A percentile compares a stretch with the other conserved stretches of the same genome.
Evolutionary conservation across 306 rosid species (phyloP).

Genomic region (Prunus mongolica): DNA sequence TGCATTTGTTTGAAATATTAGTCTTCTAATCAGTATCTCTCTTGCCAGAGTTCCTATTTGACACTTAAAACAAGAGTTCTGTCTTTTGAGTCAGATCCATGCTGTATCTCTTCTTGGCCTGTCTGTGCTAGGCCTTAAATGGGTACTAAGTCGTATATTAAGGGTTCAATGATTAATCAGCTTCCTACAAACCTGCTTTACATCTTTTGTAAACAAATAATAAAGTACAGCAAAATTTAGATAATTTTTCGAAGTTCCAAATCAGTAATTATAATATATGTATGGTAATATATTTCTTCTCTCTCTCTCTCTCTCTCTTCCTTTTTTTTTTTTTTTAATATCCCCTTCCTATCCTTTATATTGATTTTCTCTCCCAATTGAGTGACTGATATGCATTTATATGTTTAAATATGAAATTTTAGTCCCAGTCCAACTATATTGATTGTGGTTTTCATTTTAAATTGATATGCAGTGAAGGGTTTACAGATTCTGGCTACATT

Average conservation of each 20-base stretch:
- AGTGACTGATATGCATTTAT: neutral
- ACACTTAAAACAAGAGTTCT: neutral
- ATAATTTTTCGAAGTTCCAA: neutral
- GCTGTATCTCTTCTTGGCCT: neutral
- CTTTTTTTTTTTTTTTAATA: neutral
- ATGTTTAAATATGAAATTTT: neutral
- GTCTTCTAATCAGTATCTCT: neutral
- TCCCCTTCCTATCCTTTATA: neutral
- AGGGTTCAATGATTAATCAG: neutral
- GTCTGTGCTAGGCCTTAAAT: neutral
- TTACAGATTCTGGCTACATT: slow-evolving; percentile 75
- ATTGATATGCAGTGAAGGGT: slow-evolving; percentile 70
- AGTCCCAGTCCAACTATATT: slow-evolving; percentile 17
- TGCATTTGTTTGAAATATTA: neutral
- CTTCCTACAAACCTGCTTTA: neutral
- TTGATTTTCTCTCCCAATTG: neutral
- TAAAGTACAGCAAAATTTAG: too few species aligned
- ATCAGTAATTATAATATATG: neutral
- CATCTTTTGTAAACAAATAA: neutral
- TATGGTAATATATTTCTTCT: neutral
- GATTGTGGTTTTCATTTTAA: slow-evolving; percentile 10
- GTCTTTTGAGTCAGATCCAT: neutral
- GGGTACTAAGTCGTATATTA: neutral
- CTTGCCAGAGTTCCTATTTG: neutral
- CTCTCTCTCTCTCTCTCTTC: too few species aligned